Evolutionary conservation across 2,329 filamentous ascomycete genomes (phyloP).

Genomic region (Aschersonia sp.): DNA sequence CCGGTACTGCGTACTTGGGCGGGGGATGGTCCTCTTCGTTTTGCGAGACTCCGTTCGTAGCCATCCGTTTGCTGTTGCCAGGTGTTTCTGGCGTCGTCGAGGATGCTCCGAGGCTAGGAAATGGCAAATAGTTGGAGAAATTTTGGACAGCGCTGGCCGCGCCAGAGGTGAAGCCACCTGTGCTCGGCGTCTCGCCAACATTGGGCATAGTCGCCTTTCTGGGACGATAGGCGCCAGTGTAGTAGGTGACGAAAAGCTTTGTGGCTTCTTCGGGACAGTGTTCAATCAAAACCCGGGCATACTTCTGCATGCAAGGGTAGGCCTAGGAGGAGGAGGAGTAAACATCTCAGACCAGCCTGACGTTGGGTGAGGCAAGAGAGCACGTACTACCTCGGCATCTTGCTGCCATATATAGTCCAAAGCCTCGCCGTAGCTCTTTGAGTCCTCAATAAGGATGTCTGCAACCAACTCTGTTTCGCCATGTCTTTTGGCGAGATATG

Average conservation of each 20-base stretch:
- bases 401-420: slow-evolving; percentile 83
- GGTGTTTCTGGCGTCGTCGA: slow-evolving; percentile 33
- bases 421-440: slow-evolving; percentile 77
- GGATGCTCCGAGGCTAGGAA: slow-evolving; percentile 69
- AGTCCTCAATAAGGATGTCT: slow-evolving; percentile 90
- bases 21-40: slow-evolving; percentile 29
- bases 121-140: slow-evolving; percentile 64
- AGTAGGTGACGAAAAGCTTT: slow-evolving; percentile 84
- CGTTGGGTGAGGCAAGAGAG: not conserved
- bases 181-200: slow-evolving; percentile 20
- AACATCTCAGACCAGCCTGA: not conserved
- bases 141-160: slow-evolving; percentile 74
- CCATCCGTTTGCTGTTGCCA: slow-evolving; percentile 32
- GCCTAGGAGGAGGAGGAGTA: slow-evolving; percentile 33
- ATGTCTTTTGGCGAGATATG: slow-evolving; percentile 87
- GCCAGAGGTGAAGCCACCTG: slow-evolving; percentile 33
- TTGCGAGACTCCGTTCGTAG: slow-evolving; percentile 36
- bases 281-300: slow-evolving; percentile 78
- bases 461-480: slow-evolving; percentile 88
- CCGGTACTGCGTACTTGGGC: slow-evolving; percentile 60
- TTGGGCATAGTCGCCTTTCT: slow-evolving; percentile 33
- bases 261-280: slow-evolving; percentile 75
- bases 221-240: slow-evolving; percentile 70
- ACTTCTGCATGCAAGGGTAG: slow-evolving; percentile 86
- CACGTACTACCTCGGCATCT: slow-evolving; percentile 57